Conservation (phyloP, 2,329 filamentous ascomycete genomes). For the Calonectria crousiana region DNA sequence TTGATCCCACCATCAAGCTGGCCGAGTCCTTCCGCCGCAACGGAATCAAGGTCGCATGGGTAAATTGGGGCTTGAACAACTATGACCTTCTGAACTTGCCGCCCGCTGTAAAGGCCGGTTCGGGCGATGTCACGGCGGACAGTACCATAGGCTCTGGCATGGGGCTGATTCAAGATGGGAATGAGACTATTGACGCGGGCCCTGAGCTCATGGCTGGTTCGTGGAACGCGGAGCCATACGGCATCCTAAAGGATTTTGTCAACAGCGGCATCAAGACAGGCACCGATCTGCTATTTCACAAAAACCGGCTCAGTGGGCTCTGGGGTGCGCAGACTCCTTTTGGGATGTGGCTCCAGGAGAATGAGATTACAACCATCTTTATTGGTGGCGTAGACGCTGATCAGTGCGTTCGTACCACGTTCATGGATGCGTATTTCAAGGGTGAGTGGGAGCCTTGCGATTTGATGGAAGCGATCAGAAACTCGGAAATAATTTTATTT, state of each 20-base stretch:
- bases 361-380: neutral
- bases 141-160: neutral
- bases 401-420: neutral
- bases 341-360: neutral
- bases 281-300: neutral
- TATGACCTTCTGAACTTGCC: neutral
- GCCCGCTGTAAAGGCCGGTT: neutral
- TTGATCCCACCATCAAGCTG: neutral
- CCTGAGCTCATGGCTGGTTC: neutral
- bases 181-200: neutral
- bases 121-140: neutral
- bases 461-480: neutral
- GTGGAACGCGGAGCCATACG: neutral
- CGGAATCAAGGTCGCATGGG: neutral
- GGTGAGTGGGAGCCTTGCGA: neutral
- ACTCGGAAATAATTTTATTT: neutral
- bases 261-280: neutral
- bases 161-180: neutral
- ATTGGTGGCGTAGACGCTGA: neutral
- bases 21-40: neutral
- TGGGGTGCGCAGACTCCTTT: neutral
- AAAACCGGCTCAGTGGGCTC: neutral
- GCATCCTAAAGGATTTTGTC: neutral
- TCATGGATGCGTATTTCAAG: neutral
- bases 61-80: neutral